Base-by-base conservation (phyloP, 805 yeast genomes). In the Candida andamanensis region DNA sequence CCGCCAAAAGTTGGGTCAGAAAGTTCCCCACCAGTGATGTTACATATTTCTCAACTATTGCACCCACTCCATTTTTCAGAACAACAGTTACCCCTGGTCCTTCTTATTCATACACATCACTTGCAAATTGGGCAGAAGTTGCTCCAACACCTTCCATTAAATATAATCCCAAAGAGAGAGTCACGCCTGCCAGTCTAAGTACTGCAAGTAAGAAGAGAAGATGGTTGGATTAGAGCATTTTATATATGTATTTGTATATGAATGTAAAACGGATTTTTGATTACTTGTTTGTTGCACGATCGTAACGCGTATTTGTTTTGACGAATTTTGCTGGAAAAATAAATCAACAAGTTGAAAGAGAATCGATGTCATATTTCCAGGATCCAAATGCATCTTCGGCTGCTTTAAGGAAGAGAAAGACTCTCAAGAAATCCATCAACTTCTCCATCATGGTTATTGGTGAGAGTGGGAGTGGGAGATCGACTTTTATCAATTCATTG, bases 391-490 rank as follows among this genome's bases (percentile, higher is more conserved):
- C 57, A 9, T 53, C 63, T 16, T 60, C 69, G 20, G 49, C 68
- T 10, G 69, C 68, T 11, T 56, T 66, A 42, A 58, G 72, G 34
- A 84, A 84, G 63, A 76, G 84, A 54, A 85, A 85, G 64, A 81
- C 79, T 30, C 64, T 84, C 58, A 85, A 85, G 59, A 82, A 85
- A 59, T 83, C 87, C 20, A 77, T 85, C 63, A 85, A 84, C 50
- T 85, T 87, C 67, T 81, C 94, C 15, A 55, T 84, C 37, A 80
- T 87, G 90, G 79, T 85, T 23, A 80, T 85, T 35, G 97, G 96
- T 26, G 82, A 84, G 52, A 76, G 80, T 28, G 97, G 97, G 2
- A 65, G 78, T 28, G 96, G 96, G 12, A 74, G 95, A 54, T 82
- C 95, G n/a, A 87, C 95, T 4, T 81, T 87, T 49, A 85, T 89